Conservation (phyloP, 352 stramenopile genomes). For the Thraustochytrium striatum region DNA sequence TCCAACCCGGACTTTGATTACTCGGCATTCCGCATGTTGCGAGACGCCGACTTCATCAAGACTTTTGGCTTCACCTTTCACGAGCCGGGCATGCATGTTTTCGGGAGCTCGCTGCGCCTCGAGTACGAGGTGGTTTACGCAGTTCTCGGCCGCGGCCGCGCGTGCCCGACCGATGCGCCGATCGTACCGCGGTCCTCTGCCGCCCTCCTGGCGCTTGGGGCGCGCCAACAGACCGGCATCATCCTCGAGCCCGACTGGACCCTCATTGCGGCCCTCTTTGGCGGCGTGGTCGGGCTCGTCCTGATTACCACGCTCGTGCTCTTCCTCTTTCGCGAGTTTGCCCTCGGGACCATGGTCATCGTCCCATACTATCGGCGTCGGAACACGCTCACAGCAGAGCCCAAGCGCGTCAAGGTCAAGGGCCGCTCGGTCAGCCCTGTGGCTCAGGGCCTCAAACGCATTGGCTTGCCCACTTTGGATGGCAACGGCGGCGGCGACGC, state of each 20-base stretch:
- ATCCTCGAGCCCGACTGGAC: slow-evolving; percentile 76
- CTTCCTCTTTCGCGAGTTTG: slow-evolving; percentile 33
- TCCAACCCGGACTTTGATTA: slow-evolving; percentile 86
- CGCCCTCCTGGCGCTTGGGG: slow-evolving; percentile 73
- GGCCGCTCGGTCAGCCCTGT: neutral
- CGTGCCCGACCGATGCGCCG: slow-evolving; percentile 68
- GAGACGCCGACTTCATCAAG: slow-evolving; percentile 64
- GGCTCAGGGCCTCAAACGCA: neutral
- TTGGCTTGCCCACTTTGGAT: neutral
- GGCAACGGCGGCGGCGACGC: neutral
- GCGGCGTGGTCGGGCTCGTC: slow-evolving; percentile 70
- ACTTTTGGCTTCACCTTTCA: slow-evolving; percentile 80
- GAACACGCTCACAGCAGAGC: neutral
- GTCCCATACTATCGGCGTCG: slow-evolving; percentile 10
- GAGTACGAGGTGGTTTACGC: neutral
- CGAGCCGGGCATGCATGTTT: slow-evolving; percentile 76
- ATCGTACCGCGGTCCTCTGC: slow-evolving; percentile 72
- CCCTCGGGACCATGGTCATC: slow-evolving; percentile 12
- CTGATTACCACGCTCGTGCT: neutral
- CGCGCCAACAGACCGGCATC: slow-evolving; percentile 62
- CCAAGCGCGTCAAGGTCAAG: neutral
- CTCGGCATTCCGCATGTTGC: slow-evolving; percentile 70
- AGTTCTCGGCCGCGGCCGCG: slow-evolving; percentile 12
- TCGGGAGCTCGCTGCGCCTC: slow-evolving; percentile 63
- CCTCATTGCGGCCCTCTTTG: slow-evolving; percentile 68